Evolutionary conservation across 139 green algal genomes (phyloP).

Genomic region (Chlamydomonas asymmetrica): DNA sequence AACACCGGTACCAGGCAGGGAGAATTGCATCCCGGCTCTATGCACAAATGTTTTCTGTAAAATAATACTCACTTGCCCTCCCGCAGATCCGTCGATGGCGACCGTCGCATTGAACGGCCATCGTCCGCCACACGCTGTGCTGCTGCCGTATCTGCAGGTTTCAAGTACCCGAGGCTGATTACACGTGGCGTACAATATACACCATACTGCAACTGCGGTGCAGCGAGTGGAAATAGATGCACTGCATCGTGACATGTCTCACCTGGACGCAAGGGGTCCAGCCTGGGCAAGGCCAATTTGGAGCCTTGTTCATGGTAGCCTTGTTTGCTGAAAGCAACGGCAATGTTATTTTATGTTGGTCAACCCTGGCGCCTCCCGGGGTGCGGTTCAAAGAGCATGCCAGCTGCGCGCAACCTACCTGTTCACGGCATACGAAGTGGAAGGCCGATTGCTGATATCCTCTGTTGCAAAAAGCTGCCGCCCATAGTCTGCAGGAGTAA

Average conservation of each 20-base stretch:
- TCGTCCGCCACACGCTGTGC: neutral
- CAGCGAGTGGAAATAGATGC: neutral
- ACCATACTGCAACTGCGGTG: neutral
- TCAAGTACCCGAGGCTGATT: no score
- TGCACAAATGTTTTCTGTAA: no score
- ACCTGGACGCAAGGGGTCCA: constrained; percentile 24
- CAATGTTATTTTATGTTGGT: no score
- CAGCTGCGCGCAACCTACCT: no score
- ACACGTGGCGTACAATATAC: neutral
- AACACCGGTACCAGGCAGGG: no score
- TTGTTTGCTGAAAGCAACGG: constrained; percentile 33
- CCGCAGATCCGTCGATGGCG: no score
- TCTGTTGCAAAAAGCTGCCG: constrained; percentile 40
- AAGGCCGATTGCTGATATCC: constrained; percentile 29
- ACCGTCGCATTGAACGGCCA: neutral
- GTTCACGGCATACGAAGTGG: constrained; percentile 16
- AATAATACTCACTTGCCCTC: no score
- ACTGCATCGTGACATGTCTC: neutral
- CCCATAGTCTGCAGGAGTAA: constrained; percentile 35
- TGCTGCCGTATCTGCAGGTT: neutral
- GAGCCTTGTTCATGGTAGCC: constrained; percentile 31
- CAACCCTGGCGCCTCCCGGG: constrained; percentile 1
- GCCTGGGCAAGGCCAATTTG: constrained; percentile 32
- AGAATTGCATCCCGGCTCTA: no score
- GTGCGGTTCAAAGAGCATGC: constrained; percentile 5